Evolutionary conservation across 306 rosid genomes (phyloP).

Genomic region (Lathyrus oleraceus): DNA sequence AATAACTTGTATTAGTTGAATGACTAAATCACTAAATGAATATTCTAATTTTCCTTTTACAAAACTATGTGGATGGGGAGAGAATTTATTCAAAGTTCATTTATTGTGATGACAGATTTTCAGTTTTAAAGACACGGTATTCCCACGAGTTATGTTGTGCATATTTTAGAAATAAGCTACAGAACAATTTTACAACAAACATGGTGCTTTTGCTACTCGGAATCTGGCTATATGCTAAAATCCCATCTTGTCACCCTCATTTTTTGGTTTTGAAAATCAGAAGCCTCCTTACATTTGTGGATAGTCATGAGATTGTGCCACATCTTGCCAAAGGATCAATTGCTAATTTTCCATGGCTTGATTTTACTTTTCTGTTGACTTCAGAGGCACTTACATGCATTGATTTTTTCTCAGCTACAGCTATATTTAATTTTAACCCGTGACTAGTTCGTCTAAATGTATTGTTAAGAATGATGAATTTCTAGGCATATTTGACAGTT

Average conservation of each 20-base stretch:
- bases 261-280: background rate
- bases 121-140: background rate
- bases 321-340: background rate
- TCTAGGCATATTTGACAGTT: background rate
- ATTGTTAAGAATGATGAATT: background rate
- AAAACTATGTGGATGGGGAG: background rate
- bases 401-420: background rate
- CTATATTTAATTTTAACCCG: background rate
- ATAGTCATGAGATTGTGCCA: background rate
- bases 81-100: slow-evolving; percentile 22
- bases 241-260: background rate
- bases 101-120: slow-evolving; percentile 3
- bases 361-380: background rate
- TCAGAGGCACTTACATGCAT: background rate
- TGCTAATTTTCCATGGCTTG: background rate
- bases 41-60: slow-evolving; percentile 9
- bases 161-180: background rate
- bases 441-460: background rate
- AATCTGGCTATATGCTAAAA: background rate
- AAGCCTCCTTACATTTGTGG: slow-evolving; percentile 3
- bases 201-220: background rate
- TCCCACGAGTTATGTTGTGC: background rate
- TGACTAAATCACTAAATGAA: background rate
- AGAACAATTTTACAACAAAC: background rate
- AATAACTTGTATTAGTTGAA: slow-evolving; percentile 2